Evolutionary conservation across 305 asterid species (phyloP).

Genomic region (Ajuga reptans): DNA sequence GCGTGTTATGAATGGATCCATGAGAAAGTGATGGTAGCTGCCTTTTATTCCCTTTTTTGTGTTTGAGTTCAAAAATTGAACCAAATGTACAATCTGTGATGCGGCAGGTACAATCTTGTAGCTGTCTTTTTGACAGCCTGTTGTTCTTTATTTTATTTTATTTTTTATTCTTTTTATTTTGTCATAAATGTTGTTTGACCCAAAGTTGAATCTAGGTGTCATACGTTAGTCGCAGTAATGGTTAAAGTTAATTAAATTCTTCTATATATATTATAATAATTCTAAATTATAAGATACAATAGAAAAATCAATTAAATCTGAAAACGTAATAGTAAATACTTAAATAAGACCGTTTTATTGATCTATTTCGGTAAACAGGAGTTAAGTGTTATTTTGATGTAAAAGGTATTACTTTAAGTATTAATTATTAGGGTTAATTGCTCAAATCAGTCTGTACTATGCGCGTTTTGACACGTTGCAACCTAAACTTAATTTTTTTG

Average conservation of each 20-base stretch:
- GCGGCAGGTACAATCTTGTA: conserved; percentile 18
- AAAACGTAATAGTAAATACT: no score
- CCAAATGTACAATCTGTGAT: conserved; percentile 18
- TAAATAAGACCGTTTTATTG: no score
- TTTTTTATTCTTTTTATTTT: background rate
- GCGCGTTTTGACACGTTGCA: no score
- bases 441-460: no score
- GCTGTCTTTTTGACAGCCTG: conserved; percentile 16
- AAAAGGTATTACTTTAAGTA: no score
- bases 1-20: conserved; percentile 14
- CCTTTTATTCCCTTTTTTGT: conserved; percentile 8
- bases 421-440: no score
- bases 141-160: background rate
- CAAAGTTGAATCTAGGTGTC: conserved; percentile 24
- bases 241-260: background rate
- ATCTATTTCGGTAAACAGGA: no score
- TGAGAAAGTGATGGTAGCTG: conserved; percentile 34
- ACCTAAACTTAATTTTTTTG: no score
- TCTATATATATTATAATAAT: no score
- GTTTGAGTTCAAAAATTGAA: conserved; percentile 10
- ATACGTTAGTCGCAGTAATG: conserved; percentile 10
- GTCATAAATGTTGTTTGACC: conserved; percentile 23
- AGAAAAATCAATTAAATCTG: no score
- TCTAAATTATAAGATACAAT: no score
- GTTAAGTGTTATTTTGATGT: no score